phyloP scores from a whole-genome alignment of 2,329 filamentous ascomycete species.

The Alternaria novae-zelandiae region DNA sequence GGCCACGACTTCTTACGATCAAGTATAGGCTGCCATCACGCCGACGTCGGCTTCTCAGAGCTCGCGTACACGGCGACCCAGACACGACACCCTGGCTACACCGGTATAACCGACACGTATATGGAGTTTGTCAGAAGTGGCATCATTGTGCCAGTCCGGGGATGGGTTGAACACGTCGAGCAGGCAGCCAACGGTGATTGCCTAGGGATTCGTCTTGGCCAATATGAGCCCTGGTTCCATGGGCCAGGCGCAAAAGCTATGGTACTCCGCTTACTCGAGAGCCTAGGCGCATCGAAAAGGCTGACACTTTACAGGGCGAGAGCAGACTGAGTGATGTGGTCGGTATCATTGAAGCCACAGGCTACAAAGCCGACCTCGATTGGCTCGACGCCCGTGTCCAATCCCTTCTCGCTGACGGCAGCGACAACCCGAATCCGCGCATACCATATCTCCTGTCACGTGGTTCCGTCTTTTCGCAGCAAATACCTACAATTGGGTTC shows the following conservation, averaged over 20 bases:
- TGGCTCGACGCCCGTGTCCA: slow-evolving; percentile 68
- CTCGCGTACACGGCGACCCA: slow-evolving; percentile 52
- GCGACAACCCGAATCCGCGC: slow-evolving; percentile 59
- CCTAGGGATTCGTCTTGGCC: slow-evolving; percentile 14
- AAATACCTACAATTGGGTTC: slow-evolving; percentile 72
- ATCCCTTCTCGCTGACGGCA: slow-evolving; percentile 61
- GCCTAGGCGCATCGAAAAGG: background rate
- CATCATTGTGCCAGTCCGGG: slow-evolving; percentile 48
- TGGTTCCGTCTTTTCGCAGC: slow-evolving; percentile 67
- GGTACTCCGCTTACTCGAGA: slow-evolving; percentile 2
- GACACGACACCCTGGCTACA: slow-evolving; percentile 63
- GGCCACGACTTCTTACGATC: slow-evolving; percentile 58
- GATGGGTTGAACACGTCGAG: slow-evolving; percentile 41
- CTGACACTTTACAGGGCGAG: slow-evolving; percentile 14
- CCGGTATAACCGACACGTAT: slow-evolving; percentile 76
- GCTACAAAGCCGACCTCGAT: slow-evolving; percentile 70
- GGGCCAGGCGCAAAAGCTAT: background rate
- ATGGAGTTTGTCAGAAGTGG: slow-evolving; percentile 74
- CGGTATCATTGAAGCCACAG: slow-evolving; percentile 76
- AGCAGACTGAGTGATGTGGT: slow-evolving; percentile 32
- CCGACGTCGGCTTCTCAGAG: slow-evolving; percentile 42
- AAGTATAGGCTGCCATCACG: slow-evolving; percentile 56
- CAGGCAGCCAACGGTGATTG: slow-evolving; percentile 1
- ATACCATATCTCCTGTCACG: slow-evolving; percentile 66
- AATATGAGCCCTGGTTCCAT: slow-evolving; percentile 22